Percentiles rank a stretch among this genome's conserved stretches.
These are phyloP conservation scores for Paraphoma chrysanthemicola DNA, from an alignment of 2,329 filamentous ascomycete species.

Conservation along the genomic window DNA sequence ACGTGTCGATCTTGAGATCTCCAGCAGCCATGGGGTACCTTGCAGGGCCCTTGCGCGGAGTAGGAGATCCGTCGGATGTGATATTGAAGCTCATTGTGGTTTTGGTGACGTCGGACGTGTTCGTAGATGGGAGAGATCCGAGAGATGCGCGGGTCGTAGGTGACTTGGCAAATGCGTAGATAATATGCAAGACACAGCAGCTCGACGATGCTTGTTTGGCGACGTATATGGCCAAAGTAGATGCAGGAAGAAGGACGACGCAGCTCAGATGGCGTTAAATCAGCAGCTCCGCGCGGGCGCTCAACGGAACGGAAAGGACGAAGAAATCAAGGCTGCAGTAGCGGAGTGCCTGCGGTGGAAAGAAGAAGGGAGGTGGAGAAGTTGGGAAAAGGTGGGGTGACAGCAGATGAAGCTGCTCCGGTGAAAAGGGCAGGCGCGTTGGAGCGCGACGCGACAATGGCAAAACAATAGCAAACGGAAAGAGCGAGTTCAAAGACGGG, in stretches of 20 bases:
- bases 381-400: conserved; percentile 19
- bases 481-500: neutral
- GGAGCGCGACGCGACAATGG: conserved; percentile 1
- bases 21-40: conserved; percentile 38
- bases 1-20: conserved; percentile 43
- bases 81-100: conserved; percentile 47
- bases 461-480: conserved; percentile 13
- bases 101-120: conserved; percentile 21
- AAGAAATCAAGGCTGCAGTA: conserved; percentile 17
- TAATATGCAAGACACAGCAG: conserved; percentile 44
- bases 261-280: conserved; percentile 35
- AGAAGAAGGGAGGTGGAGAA: conserved; percentile 11
- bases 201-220: conserved; percentile 32
- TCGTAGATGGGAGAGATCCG: conserved; percentile 42
- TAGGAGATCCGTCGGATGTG: conserved; percentile 51
- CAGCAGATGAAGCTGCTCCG: conserved; percentile 9
- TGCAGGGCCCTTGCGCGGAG: conserved; percentile 45
- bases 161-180: conserved; percentile 40
- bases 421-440: conserved; percentile 19
- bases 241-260: conserved; percentile 39
- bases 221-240: conserved; percentile 47
- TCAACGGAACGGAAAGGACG: conserved; percentile 24
- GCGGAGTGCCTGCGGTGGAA: conserved; percentile 7
- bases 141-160: conserved; percentile 33
- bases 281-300: conserved; percentile 15